phyloP scores from a whole-genome alignment of 192 early-diverging fungal genomes.

The Dissophora ornata region DNA sequence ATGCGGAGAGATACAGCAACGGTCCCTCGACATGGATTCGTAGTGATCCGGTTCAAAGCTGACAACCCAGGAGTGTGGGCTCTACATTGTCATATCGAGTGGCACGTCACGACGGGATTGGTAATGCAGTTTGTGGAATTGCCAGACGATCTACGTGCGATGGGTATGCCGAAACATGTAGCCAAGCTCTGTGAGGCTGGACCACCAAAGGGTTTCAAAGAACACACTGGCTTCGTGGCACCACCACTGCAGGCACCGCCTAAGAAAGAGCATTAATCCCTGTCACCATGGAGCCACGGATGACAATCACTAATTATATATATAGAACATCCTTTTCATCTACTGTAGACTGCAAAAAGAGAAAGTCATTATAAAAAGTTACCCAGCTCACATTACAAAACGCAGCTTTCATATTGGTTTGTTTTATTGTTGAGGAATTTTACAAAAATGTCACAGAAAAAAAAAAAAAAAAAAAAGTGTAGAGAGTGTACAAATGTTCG shows the following conservation, averaged over 20 bases:
- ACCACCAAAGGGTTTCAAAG: conserved; percentile 32
- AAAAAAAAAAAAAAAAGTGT: too few relatives aligned
- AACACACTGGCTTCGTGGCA: conserved; percentile 35
- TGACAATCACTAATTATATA: too few relatives aligned
- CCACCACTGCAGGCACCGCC: not conserved
- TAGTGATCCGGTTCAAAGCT: conserved; percentile 55
- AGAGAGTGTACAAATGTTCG: too few relatives aligned
- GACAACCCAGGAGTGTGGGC: conserved; percentile 63
- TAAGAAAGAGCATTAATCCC: too few relatives aligned
- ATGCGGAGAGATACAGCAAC: conserved; percentile 55
- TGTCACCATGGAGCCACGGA: too few relatives aligned
- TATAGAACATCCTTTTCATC: too few relatives aligned
- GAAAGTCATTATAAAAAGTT: too few relatives aligned
- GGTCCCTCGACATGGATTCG: conserved; percentile 45
- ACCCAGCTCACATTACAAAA: too few relatives aligned
- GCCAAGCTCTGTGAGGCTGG: conserved; percentile 47
- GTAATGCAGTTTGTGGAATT: conserved; percentile 55
- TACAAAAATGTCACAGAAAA: too few relatives aligned
- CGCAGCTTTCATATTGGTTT: too few relatives aligned
- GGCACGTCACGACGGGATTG: conserved; percentile 62
- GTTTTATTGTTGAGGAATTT: too few relatives aligned
- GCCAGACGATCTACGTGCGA: conserved; percentile 45
- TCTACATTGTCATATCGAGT: conserved; percentile 63
- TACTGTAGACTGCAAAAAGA: too few relatives aligned
- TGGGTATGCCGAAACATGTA: conserved; percentile 49